Conservation (phyloP, 176 grass and related monocot species). For the Echinochloa phyllopogon region DNA sequence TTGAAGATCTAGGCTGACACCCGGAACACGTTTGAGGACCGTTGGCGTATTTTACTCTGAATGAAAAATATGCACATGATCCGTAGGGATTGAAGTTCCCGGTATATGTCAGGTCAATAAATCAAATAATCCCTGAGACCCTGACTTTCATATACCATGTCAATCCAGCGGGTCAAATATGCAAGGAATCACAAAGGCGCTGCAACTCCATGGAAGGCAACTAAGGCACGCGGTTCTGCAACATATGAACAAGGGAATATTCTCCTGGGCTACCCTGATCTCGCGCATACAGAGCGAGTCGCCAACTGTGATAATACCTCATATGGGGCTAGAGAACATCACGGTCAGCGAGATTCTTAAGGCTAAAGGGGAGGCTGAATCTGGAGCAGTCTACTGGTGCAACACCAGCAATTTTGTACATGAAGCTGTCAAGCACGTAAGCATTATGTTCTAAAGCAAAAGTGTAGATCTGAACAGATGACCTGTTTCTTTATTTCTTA, state of each 20-base stretch:
- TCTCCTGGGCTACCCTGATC: constrained; percentile 69
- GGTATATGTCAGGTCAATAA: not conserved
- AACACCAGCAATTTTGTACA: constrained; percentile 59
- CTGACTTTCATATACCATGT: not conserved
- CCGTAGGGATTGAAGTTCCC: not conserved
- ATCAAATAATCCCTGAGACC: not conserved
- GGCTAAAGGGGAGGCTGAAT: constrained; percentile 68
- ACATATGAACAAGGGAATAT: constrained; percentile 77
- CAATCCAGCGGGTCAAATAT: constrained; percentile 50
- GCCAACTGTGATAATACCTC: constrained; percentile 60
- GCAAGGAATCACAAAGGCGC: constrained; percentile 69
- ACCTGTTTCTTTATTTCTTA: not conserved
- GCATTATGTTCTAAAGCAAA: not conserved
- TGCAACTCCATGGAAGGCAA: constrained; percentile 66
- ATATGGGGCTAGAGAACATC: constrained; percentile 88
- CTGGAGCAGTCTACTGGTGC: constrained; percentile 73
- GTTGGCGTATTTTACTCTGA: too few species aligned
- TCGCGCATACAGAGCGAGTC: constrained; percentile 63
- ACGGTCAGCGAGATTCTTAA: constrained; percentile 76
- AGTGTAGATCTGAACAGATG: not conserved
- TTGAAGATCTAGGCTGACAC: too few species aligned
- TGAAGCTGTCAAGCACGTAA: constrained; percentile 74
- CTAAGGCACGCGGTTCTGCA: constrained; percentile 68
- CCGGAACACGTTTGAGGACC: too few species aligned
- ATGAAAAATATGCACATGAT: too few species aligned